Evolutionary conservation across 164 flowering plant species (phyloP), one percentile per base, ranked within the genome.

Genomic region (Cinnamomum micranthum): DNA sequence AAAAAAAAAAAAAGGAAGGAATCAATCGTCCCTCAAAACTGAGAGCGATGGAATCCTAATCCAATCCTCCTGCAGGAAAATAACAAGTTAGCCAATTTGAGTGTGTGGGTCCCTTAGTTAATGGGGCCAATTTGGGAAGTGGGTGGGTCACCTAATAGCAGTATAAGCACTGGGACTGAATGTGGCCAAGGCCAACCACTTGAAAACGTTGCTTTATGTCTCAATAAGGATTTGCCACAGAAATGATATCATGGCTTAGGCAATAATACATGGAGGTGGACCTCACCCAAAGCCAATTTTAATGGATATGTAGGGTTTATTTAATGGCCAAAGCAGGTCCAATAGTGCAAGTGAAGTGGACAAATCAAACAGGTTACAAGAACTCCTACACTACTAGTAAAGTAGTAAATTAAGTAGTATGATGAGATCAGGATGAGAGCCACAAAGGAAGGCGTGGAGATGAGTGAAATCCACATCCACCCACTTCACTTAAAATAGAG

Each of bases 171-270:
- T 41, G 10, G 47, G 47, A 41, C 0, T 41, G 47, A 6, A 41
- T 41, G 11, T 41, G 47, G 47, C 47, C 47, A 9, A 41, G 11
- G 47, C 47, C 11, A 41, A 6, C 47, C 47, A 41, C 47, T 41
- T 41, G 47, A 41, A 41, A 6, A 7, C 47, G 1, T 41, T 9
- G 47, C 47, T 41, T 41, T 41, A 41, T 41, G 47, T 41, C 47
- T 41, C 10, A 11, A 41, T 6, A 7, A 41, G 47, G 47, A 41
- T 41, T 41, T 41, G 0, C 47, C 47, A 24, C 74, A 47, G 20
- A 41, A 75, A 65, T 80, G 82, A 78, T 81, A 77, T 81, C 84
- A 80, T 74, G 78, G 78, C 79, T 76, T 78, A 75, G 78, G 80
- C 77, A 74, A 67, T 3, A 28, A 77, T 11, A 69, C 23, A 73